Percentiles rank a stretch among this genome's conserved stretches.
These are phyloP conservation scores for Metschnikowia peoriensis DNA, from an alignment of 805 yeast species.

Conservation along the genomic window DNA sequence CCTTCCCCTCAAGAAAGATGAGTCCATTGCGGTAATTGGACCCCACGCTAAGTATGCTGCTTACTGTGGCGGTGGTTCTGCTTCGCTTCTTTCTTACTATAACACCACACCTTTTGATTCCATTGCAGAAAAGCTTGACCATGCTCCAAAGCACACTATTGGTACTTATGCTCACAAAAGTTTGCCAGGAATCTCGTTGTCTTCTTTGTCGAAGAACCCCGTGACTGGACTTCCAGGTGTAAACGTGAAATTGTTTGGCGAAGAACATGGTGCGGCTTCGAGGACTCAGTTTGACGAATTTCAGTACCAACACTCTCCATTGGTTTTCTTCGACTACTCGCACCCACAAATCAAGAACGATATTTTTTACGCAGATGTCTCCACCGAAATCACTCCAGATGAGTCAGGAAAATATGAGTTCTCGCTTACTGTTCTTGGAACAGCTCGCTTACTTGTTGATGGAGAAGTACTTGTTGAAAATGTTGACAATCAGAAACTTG, in stretches of 20 bases:
- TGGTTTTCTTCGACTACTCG: conserved; percentile 20
- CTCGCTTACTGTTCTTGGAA: conserved; percentile 14
- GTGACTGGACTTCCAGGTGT: conserved; percentile 27
- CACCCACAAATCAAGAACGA: conserved; percentile 3
- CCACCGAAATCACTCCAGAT: conserved; percentile 24
- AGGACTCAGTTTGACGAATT: conserved; percentile 27
- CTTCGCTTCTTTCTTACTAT: conserved; percentile 49
- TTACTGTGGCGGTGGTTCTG: conserved; percentile 64
- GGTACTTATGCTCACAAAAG: conserved; percentile 34
- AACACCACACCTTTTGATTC: conserved; percentile 49
- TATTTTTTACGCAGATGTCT: conserved; percentile 18
- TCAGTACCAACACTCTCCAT: conserved; percentile 14
- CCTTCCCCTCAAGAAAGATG: conserved; percentile 46
- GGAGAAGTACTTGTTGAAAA: conserved; percentile 16
- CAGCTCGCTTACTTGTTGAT: conserved; percentile 16
- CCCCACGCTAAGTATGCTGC: conserved; percentile 53
- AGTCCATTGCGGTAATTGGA: conserved; percentile 53
- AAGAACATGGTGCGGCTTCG: conserved; percentile 21
- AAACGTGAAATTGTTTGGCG: conserved; percentile 24
- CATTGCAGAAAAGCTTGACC: conserved; percentile 32
- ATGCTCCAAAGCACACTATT: conserved; percentile 25
- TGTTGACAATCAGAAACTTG: conserved; percentile 5
- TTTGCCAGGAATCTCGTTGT: conserved; percentile 29
- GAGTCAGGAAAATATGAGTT: conserved; percentile 17
- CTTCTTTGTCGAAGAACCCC: conserved; percentile 19